Evolutionary conservation across 1,139 yeast genomes (phyloP).

Genomic region (Suhomyces yuchorum): DNA sequence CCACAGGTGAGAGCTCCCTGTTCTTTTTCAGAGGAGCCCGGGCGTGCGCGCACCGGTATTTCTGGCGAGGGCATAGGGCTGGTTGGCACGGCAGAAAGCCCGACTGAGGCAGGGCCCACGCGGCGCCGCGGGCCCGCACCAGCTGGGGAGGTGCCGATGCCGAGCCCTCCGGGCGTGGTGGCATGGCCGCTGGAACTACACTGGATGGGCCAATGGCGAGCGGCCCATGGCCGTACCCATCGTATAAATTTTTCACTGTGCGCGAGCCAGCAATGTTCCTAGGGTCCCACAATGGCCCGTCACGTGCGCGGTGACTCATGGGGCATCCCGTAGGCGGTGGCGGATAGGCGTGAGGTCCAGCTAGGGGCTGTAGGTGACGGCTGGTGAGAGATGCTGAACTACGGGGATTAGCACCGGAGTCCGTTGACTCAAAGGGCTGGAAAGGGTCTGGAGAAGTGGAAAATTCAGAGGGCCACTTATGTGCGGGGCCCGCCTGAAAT

Average conservation of each 20-base stretch:
- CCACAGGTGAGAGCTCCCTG: constrained; percentile 9
- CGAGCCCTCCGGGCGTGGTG: background rate
- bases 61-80: background rate
- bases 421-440: too few species aligned
- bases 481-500: too few species aligned
- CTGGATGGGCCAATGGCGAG: background rate
- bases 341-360: too few species aligned
- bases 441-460: too few species aligned
- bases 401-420: too few species aligned
- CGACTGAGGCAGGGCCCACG: background rate
- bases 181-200: background rate
- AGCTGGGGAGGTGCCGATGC: background rate
- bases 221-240: background rate
- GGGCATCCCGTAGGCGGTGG: too few species aligned
- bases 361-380: too few species aligned
- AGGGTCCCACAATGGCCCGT: background rate
- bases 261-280: background rate
- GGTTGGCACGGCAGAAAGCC: background rate
- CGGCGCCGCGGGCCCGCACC: background rate
- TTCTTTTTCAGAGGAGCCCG: constrained; percentile 10
- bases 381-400: too few species aligned
- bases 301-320: background rate
- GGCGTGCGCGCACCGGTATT: constrained; percentile 7
- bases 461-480: too few species aligned
- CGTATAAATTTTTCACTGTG: background rate